Conservation (phyloP, 306 rosid species). For the barrel medic (Medicago truncatula) region MtrunA17r5.0-ANR NC_053045.1:14172001-14172500, state of each 20-base stretch:
- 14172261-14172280: not conserved
- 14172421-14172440: not conserved
- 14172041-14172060: not conserved
- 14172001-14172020: not conserved
- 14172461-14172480: not conserved
- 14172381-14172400: not conserved
- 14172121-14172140: not conserved
- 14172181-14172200: not conserved
- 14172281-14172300: not conserved
- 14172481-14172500: not conserved
- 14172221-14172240: not conserved
- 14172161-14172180: not conserved
- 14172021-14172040: not conserved
- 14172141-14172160: not conserved
- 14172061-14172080: slow-evolving; percentile 4
- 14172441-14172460: not conserved
- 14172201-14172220: not conserved
- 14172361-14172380: not conserved
- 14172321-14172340: not conserved
- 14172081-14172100: not conserved
- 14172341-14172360: not conserved
- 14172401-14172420: not conserved
- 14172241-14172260: not conserved
- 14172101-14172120: not conserved
- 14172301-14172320: not conserved